Evolutionary conservation across 225 moss, liverwort and hornwort genomes (phyloP).

Genomic region (Lunularia cruciata): DNA sequence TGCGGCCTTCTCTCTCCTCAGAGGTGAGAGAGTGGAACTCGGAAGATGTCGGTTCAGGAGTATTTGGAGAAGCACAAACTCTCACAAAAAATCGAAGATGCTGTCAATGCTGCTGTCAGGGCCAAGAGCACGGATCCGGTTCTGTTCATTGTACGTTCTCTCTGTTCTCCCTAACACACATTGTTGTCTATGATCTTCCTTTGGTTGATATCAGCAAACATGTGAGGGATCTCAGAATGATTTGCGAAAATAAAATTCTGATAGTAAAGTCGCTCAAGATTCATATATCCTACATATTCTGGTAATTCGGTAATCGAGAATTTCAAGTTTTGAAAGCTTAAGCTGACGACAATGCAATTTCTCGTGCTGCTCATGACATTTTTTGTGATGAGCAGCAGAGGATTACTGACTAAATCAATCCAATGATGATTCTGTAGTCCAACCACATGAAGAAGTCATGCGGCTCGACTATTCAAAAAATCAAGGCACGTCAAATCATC

Average conservation of each 20-base stretch:
- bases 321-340: too few relatives aligned
- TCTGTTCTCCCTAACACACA: background rate
- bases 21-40: background rate
- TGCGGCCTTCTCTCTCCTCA: too few relatives aligned
- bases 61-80: conserved; percentile 99
- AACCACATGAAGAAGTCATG: conserved; percentile 53
- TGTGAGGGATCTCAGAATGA: too few relatives aligned
- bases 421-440: conserved; percentile 25
- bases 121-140: conserved; percentile 93
- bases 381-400: too few relatives aligned
- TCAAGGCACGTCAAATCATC: conserved; percentile 51
- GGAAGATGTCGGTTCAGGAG: conserved; percentile 86
- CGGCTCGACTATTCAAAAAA: conserved; percentile 40
- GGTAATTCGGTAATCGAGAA: too few relatives aligned
- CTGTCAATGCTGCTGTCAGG: conserved; percentile 92
- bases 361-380: too few relatives aligned
- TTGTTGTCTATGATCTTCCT: too few relatives aligned
- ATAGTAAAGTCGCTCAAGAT: too few relatives aligned
- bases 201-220: too few relatives aligned
- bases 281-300: too few relatives aligned
- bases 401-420: background rate
- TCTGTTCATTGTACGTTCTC: conserved; percentile 76
- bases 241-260: too few relatives aligned
- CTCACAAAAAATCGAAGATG: conserved; percentile 92
- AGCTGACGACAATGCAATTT: too few relatives aligned